phyloP scores from a whole-genome alignment of 495 filamentous ascomycete genomes.

The Penicillium diatomitis region DNA sequence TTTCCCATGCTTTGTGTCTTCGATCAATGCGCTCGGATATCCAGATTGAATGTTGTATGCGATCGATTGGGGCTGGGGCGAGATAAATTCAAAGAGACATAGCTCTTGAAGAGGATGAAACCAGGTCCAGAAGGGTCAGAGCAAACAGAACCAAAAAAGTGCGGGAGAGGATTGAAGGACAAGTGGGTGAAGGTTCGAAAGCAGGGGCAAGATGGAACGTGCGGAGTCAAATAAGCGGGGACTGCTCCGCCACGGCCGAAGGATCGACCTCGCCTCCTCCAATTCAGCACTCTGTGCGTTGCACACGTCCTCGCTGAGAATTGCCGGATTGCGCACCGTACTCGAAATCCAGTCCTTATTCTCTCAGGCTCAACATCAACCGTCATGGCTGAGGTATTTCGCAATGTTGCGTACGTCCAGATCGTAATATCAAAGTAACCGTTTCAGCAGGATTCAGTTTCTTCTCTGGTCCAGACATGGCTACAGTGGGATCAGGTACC shows the following conservation, averaged over 20 bases:
- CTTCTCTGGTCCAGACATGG: constrained; percentile 44
- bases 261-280: no score
- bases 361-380: not conserved
- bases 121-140: not conserved
- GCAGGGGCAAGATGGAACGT: constrained; percentile 10
- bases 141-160: not conserved
- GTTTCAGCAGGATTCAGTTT: constrained; percentile 22
- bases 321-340: no score
- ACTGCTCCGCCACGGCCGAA: constrained; percentile 12
- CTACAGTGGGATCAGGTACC: constrained; percentile 52
- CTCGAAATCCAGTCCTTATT: no score
- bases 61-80: no score
- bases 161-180: not conserved
- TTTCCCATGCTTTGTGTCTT: constrained; percentile 11
- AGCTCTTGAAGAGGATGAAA: not conserved
- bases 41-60: no score
- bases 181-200: constrained; percentile 5
- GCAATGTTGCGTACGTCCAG: not conserved
- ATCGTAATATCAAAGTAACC: constrained; percentile 1
- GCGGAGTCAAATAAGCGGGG: constrained; percentile 14
- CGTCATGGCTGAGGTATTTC: constrained; percentile 12
- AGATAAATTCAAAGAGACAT: constrained; percentile 1
- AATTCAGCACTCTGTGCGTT: no score
- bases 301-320: no score
- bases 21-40: no score